Evolutionary conservation across 371 early-diverging fungal species (phyloP).

Genomic region (Haplosporangium sp.): DNA sequence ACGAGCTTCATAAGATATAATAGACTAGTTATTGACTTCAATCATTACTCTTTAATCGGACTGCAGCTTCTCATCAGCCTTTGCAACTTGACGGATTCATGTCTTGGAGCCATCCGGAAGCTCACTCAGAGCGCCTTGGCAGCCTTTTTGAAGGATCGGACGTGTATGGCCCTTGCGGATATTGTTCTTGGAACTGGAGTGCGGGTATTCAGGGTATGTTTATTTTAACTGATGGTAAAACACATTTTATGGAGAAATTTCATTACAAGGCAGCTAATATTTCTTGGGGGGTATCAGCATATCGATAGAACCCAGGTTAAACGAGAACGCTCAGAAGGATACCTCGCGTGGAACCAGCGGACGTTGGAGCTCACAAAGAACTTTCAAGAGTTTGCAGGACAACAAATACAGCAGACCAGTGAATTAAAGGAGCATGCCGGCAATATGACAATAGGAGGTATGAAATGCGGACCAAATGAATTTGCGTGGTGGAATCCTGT

Average conservation of each 20-base stretch:
- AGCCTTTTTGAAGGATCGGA: slow-evolving; percentile 9
- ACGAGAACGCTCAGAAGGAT: slow-evolving; percentile 28
- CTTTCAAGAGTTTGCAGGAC: slow-evolving; percentile 21
- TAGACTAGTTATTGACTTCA: not conserved
- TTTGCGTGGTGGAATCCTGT: not conserved
- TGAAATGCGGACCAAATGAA: slow-evolving; percentile 9
- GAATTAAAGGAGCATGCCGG: slow-evolving; percentile 14
- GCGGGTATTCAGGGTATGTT: slow-evolving; percentile 25
- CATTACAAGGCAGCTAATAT: not conserved
- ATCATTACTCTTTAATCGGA: not conserved
- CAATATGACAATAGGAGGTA: slow-evolving; percentile 33
- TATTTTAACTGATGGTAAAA: not conserved
- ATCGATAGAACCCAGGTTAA: slow-evolving; percentile 32
- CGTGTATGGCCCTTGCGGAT: slow-evolving; percentile 20
- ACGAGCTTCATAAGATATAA: too few relatives aligned
- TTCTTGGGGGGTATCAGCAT: slow-evolving; percentile 6
- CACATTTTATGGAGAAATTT: not conserved
- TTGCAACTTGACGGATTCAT: slow-evolving; percentile 27
- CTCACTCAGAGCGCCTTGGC: slow-evolving; percentile 5
- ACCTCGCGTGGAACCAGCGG: slow-evolving; percentile 24
- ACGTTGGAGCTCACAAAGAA: slow-evolving; percentile 28
- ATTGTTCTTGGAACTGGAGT: slow-evolving; percentile 27
- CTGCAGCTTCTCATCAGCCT: slow-evolving; percentile 27
- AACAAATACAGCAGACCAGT: slow-evolving; percentile 11
- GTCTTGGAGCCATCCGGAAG: slow-evolving; percentile 16